Evolutionary conservation across 73 alveolate species (phyloP).

Genomic region (Stentor coeruleus): DNA sequence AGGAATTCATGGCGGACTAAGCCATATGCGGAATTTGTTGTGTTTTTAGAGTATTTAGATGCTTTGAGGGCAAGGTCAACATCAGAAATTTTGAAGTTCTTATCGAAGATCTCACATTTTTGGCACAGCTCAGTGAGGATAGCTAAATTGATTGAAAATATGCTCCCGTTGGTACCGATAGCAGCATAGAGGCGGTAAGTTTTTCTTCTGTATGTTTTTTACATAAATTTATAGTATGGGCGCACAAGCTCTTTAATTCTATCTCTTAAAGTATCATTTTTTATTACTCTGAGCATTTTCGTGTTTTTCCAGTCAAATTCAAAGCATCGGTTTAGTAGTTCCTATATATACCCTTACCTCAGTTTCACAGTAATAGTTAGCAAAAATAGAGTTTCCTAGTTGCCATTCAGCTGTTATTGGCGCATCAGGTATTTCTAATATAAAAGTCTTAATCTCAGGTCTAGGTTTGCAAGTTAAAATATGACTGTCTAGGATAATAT

Average conservation of each 20-base stretch:
- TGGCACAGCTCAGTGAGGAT: slow-evolving; percentile 13
- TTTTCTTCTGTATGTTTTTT: not conserved
- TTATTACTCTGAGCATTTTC: slow-evolving; percentile 35
- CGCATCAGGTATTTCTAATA: not conserved
- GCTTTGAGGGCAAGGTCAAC: slow-evolving; percentile 37
- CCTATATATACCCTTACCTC: slow-evolving; percentile 10
- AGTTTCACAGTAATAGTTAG: slow-evolving; percentile 63
- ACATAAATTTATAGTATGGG: not conserved
- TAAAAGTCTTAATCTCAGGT: not conserved
- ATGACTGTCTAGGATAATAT: too few relatives aligned
- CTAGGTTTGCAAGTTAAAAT: slow-evolving; percentile 1
- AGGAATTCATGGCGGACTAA: slow-evolving; percentile 46
- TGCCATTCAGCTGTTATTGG: not conserved
- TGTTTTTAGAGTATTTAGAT: slow-evolving; percentile 29
- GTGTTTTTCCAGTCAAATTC: slow-evolving; percentile 30
- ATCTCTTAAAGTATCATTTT: slow-evolving; percentile 27
- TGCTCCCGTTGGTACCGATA: slow-evolving; percentile 20
- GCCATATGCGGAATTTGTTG: slow-evolving; percentile 37
- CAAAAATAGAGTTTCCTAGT: slow-evolving; percentile 52
- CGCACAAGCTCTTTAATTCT: slow-evolving; percentile 31
- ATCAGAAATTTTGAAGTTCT: slow-evolving; percentile 38
- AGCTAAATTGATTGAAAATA: slow-evolving; percentile 12
- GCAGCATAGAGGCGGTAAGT: slow-evolving; percentile 24
- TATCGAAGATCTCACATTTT: slow-evolving; percentile 26
- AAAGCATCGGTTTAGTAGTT: slow-evolving; percentile 3